Base-by-base conservation (phyloP, 257 asterid species). In the Orobanche coerulescens region DNA sequence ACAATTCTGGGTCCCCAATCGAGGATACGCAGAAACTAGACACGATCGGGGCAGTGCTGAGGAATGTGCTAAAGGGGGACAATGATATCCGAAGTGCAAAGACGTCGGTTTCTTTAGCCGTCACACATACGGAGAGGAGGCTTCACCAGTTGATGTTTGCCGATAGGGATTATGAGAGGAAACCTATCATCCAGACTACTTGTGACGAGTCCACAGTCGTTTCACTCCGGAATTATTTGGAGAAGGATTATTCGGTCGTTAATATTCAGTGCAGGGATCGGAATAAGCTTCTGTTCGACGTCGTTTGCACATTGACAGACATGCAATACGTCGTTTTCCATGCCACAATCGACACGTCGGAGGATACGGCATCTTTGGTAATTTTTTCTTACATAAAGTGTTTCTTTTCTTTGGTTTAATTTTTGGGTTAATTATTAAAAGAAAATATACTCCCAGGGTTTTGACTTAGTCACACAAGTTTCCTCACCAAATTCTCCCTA, bases 91-190 rank as follows among this genome's bases (percentile, higher is more conserved):
- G 88, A 34, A 84, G 95, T 28, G 99, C 99, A 0, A 86, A 75
- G 30, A 93, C 87, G 1, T 71, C 85, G 0, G 84, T 93, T 2
- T 84, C 95, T 2, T 58, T 81, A 73, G 90, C 76, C 15, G 85
- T 75, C 2, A 89, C 95, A 0, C 97, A 89, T 39, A 84, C 91
- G 0, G 99, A 93, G 71, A 83, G 99, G 63, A 80, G 99, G 81
- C 99, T 93, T 66, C 99, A 93, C 59, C 99, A 93, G 73, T 76
- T 93, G 96, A 93, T 93, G 99, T 89, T 84, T 61, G 90, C 88
- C 0, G 99, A 93, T 60, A 74, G 97, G 15, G 99, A 93, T 69
- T 93, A 89, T 2, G 97, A 89, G 33, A 65, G 94, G 72, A 76
- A 75, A 65, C 73, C 92, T 9, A 47, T 68, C 0, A 71, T 82